Base-by-base conservation (phyloP, 2,329 filamentous ascomycete species). In the Paraphaeosphaeria minitans region DNA sequence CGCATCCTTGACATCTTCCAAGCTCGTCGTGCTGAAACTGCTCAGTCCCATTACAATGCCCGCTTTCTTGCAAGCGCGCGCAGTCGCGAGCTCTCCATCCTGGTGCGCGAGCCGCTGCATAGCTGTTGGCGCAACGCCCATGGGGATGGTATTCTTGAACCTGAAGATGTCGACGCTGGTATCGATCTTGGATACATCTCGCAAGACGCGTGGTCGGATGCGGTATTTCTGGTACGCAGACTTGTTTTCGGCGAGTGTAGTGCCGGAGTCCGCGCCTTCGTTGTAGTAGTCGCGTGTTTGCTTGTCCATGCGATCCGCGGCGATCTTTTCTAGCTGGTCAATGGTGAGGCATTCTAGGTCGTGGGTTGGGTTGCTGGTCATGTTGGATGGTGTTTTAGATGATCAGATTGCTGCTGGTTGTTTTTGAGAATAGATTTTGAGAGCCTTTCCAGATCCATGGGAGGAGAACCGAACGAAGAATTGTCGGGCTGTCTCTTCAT, bases 101-200 rank as follows among this genome's bases (percentile, higher is more conserved):
- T 79, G 70, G 64, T 91, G 87, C 69, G 89, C 87, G 22, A 89
- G 84, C 0, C 77, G 76, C 65, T 90, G 87, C 0, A 89, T 85
- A 1, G 88, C 88, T 1, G 91, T 79, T 0, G 89, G 89, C 2
- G 70, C 67, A 22, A 77, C 66, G 58, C 77, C 75, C n/a, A 79
- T 62, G 5, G 77, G 77, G 47, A 77, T 53, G 1, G 64, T 63
- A 10, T 60, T 66, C 46, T 76, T 73, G 27, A 77, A 69, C 6
- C 78, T 79, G 29, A 63, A 64, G n/a, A 63, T 55, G 6, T 50
- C 48, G 5, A 57, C 55, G 13, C 53, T 55, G 9, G 58, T 56
- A 42, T 63, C 56, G 16, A 66, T 54, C 1, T 61, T 53, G 10
- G 68, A 70, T 4, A 70, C 70, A 52, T 74, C 67, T 37, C 70